These are phyloP conservation scores for Halocafeteria seosinensis DNA, from an alignment of 108 stramenopile genomes.

Conservation along the genomic window DNA sequence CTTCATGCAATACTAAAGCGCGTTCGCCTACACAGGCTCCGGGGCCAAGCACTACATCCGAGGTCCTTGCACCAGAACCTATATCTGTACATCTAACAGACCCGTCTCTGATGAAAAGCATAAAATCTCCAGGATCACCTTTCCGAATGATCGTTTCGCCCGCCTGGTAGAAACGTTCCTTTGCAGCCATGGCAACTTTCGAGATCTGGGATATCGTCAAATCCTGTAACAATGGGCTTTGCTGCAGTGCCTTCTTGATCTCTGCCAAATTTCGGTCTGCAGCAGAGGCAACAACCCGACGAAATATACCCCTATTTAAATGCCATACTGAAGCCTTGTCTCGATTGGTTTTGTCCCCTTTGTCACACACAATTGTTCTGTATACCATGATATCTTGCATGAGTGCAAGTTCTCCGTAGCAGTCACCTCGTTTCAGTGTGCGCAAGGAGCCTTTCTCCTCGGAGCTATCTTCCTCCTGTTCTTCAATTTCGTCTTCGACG, in stretches of 20 bases:
- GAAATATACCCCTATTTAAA: too few relatives aligned
- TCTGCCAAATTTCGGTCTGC: too few relatives aligned
- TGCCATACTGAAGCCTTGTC: too few relatives aligned
- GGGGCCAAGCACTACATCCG: neutral
- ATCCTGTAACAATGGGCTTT: constrained; percentile 1
- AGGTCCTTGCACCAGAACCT: neutral
- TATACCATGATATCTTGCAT: too few relatives aligned
- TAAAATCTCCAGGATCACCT: constrained; percentile 8
- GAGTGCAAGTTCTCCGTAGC: too few relatives aligned
- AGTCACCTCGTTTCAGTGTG: too few relatives aligned
- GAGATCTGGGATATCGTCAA: constrained; percentile 6
- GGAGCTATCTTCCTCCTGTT: too few relatives aligned
- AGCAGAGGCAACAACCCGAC: too few relatives aligned
- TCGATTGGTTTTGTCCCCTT: too few relatives aligned
- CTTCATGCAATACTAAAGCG: constrained; percentile 6
- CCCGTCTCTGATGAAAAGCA: constrained; percentile 14
- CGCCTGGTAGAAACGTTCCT: neutral
- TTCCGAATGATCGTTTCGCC: constrained; percentile 7
- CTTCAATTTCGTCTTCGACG: too few relatives aligned
- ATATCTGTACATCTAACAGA: constrained; percentile 4
- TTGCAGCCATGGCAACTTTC: neutral
- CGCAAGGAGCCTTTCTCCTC: too few relatives aligned
- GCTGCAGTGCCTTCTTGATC: constrained; percentile 12
- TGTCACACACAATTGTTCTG: too few relatives aligned
- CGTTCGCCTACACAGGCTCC: constrained; percentile 13